Percentiles rank a stretch among this genome's conserved stretches.
phyloP scores from a whole-genome alignment of 1,284 basidiomycete species.

The Porogramme epimiltina region DNA sequence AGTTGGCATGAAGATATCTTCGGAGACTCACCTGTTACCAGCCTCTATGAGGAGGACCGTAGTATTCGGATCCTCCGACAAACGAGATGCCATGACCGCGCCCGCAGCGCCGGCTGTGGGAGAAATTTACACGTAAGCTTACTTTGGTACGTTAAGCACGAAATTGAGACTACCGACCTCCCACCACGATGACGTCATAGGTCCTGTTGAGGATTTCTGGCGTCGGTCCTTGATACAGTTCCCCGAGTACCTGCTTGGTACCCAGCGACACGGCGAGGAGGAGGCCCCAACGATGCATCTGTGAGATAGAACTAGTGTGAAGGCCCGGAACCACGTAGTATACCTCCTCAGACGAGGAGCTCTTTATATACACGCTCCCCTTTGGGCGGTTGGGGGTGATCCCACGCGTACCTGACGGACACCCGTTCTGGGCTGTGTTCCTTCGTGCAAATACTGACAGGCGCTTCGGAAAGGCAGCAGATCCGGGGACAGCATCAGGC shows the following conservation, averaged over 20 bases:
- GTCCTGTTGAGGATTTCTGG: not conserved
- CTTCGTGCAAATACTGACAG: too few species aligned
- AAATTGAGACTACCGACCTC: not conserved
- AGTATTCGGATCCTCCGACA: conserved; percentile 14
- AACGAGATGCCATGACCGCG: conserved; percentile 18
- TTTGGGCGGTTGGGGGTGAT: too few species aligned
- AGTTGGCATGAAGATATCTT: too few species aligned
- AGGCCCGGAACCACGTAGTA: too few species aligned
- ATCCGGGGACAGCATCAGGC: too few species aligned
- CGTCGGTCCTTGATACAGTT: not conserved
- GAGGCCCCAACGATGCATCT: not conserved
- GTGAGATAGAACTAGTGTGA: too few species aligned
- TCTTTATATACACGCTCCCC: too few species aligned
- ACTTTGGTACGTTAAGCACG: too few species aligned
- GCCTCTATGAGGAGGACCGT: conserved; percentile 25
- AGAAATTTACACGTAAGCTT: not conserved
- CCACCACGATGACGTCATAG: not conserved
- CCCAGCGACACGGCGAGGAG: not conserved
- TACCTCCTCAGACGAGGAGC: too few species aligned
- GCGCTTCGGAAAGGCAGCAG: too few species aligned
- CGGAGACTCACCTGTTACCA: conserved; percentile 1
- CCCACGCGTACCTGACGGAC: too few species aligned
- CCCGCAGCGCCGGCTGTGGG: conserved; percentile 31
- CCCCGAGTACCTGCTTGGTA: not conserved
- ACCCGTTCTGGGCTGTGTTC: too few species aligned